Base-by-base conservation (phyloP, 768 basidiomycete species). In the Boletus tomentosulus region DNA sequence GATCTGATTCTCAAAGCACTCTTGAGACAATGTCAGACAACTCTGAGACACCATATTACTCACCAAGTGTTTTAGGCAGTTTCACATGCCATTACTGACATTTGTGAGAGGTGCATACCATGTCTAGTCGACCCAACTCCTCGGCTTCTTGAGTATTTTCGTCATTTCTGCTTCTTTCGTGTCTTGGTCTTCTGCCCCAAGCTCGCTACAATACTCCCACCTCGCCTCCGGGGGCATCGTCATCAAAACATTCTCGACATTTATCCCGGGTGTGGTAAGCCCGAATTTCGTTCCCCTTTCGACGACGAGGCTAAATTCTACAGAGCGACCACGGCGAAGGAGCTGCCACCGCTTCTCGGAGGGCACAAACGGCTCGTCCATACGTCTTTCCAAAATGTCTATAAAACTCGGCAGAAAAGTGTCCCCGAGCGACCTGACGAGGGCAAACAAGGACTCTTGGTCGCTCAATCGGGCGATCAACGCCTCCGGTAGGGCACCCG, bases 221-320 rank as follows among this genome's bases (percentile, higher is more conserved):
- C 84, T 68, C 31, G 84, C 83, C 13, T 77, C 79, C 61, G 85
- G 78, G 1, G 86, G 86, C 57, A 88, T 69, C 58, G 78, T 80
- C 74, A 85, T 81, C 48, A 86, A 68, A 49, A 87, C 81, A 60
- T 81, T 84, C 70, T 88, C 85, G 12, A 81, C 76, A 30, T 80
- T 70, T 31, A 83, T 74, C 9, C 82, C 81, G 6, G 84, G 85
- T 15, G 82, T 80, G 54, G 71, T 71, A 46, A 87, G 71, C 10
- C 82, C 84, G 56, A 85, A 86, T 65, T 82, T 84, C 16, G 85
- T 86, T 5, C 85, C 86, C 38, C 86, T 73, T 63, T 86, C 85
- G 62, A 81, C 75, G n/a, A 85, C 78, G 52, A 87, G 72, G 66
- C 83, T 86, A 69, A 87, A 83, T 59, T 84, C 79, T 48, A 81